These are phyloP conservation scores for Schoenoplectus triqueter DNA, from an alignment of 202 grass and related monocot genomes.

Conservation along the genomic window DNA sequence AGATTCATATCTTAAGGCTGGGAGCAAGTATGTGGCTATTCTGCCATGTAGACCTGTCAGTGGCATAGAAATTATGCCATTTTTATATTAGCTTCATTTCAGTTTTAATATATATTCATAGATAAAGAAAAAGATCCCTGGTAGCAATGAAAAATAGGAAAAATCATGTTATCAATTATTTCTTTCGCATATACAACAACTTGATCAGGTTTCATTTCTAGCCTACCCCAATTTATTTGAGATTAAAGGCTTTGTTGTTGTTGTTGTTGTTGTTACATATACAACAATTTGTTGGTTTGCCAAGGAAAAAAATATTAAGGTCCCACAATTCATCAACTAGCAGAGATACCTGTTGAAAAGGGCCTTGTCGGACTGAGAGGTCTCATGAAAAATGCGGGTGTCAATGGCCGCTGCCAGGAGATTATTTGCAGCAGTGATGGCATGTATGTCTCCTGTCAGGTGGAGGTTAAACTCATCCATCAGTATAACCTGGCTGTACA, in stretches of 20 bases:
- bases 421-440: conserved; percentile 98
- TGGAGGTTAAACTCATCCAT: conserved; percentile 99
- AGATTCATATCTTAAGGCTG: not conserved
- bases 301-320: not conserved
- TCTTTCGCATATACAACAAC: not conserved
- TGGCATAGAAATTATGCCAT: not conserved
- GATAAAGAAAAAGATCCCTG: not conserved
- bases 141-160: not conserved
- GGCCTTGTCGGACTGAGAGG: conserved; percentile 94
- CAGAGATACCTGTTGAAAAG: conserved; percentile 51
- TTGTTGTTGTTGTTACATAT: too few relatives aligned
- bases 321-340: not conserved
- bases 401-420: conserved; percentile 97
- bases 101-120: conserved; percentile 18
- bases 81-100: not conserved
- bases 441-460: conserved; percentile 95
- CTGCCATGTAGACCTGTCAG: not conserved
- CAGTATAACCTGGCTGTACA: conserved; percentile 97
- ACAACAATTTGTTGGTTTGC: not conserved
- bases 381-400: conserved; percentile 89
- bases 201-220: too few relatives aligned
- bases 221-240: too few relatives aligned
- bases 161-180: not conserved
- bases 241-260: too few relatives aligned
- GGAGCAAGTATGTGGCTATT: not conserved